These are phyloP conservation scores for Blastomyces parvus DNA, from an alignment of 2,329 filamentous ascomycete genomes.

Conservation along the genomic window DNA sequence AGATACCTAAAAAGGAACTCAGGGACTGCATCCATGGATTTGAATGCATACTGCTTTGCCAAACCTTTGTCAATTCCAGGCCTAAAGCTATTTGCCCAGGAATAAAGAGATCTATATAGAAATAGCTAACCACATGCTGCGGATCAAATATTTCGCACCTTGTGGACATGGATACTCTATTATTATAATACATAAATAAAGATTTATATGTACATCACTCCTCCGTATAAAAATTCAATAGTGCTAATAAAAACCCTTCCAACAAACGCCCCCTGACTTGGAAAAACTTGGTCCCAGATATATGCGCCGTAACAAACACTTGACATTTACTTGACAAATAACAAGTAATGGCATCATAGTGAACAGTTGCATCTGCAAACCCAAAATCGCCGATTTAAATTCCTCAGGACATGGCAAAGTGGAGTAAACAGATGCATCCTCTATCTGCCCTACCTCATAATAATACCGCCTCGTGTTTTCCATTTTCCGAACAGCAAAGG, in stretches of 20 bases:
- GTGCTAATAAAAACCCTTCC: background rate
- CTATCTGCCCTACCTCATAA: background rate
- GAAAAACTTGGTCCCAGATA: background rate
- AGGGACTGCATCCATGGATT: background rate
- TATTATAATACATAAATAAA: background rate
- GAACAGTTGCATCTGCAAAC: background rate
- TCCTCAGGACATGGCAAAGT: background rate
- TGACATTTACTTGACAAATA: background rate
- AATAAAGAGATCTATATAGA: background rate
- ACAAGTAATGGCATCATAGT: background rate
- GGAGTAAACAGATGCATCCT: background rate
- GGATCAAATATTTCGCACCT: background rate
- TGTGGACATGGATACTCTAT: background rate
- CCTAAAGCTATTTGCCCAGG: background rate
- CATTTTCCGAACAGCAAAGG: background rate
- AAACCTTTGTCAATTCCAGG: background rate
- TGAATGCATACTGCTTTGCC: background rate
- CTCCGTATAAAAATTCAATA: background rate
- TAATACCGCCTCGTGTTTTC: background rate
- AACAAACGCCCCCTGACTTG: background rate
- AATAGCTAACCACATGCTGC: background rate
- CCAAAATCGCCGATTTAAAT: background rate
- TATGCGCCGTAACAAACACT: background rate
- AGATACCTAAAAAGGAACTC: background rate
- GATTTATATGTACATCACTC: background rate